Evolutionary conservation across 805 yeast species (phyloP), one percentile per base, ranked within the genome.

Genomic region (Metschnikowia hibisci): DNA sequence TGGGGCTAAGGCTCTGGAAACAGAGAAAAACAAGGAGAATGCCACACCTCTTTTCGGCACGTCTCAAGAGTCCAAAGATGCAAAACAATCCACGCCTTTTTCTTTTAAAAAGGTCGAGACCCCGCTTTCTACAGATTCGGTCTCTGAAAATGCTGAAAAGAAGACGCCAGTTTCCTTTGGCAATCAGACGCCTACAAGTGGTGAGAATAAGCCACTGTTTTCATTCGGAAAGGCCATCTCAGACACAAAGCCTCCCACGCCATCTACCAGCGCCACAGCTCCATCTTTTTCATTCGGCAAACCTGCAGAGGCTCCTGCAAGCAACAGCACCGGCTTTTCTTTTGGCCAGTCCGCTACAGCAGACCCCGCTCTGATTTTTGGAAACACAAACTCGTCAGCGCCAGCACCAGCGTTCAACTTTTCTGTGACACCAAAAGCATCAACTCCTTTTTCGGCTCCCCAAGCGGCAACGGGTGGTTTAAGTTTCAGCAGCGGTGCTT

Each of bases 361-460:
- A 4, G 66, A 62, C 41, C 69, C 69, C 1, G 59, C 69, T 1
- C 44, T 51, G 39, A 57, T 64, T 11, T 65, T 65, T 44, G 66
- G 64, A 15, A 46, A 28, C 9, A 54, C 51, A 2, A 43, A 45
- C 10, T 33, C 27, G 6, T 33, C 32, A 11, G 48, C 53, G 10
- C 54, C 56, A 9, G 42, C 48, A 6, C 49, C 54, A 3, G 44
- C 47, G 3, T 51, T 51, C 42, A 51, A 41, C 33, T 48, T 51
- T 39, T 38, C 53, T 1, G 44, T 38, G 40, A 13, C 34, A 1
- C 41, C 33, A 25, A 40, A 35, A 29, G 44, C 23, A 10, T 5
- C 33, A 3, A 36, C 45, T 4, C 47, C 52, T 3, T 15, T 42
- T 26, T 23, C 29, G 12, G 34, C 28, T 12, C 44, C n/a, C 40